These are phyloP conservation scores for Cochlearia excelsa DNA, from an alignment of 345 rosid genomes.

Conservation along the genomic window DNA sequence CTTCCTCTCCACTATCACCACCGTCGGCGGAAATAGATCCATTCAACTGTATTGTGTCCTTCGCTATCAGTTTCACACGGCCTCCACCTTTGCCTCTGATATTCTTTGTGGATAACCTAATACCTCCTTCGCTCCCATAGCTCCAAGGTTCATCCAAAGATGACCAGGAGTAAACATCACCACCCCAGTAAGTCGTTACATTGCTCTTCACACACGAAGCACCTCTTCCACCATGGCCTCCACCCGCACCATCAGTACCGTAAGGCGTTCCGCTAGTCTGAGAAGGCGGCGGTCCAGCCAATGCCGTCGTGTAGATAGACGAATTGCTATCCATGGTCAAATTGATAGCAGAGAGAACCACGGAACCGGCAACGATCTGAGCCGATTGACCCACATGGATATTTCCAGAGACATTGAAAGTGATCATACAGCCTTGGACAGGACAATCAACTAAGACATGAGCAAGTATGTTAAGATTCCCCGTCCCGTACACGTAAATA, in stretches of 20 bases:
- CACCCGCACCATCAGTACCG: slow-evolving; percentile 88
- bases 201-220: slow-evolving; percentile 76
- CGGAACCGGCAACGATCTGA: slow-evolving; percentile 63
- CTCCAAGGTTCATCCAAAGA: slow-evolving; percentile 84
- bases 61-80: slow-evolving; percentile 57
- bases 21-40: slow-evolving; percentile 81
- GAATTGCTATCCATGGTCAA: slow-evolving; percentile 58
- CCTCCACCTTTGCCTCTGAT: slow-evolving; percentile 94
- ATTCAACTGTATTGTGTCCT: slow-evolving; percentile 65
- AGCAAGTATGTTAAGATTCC: slow-evolving; percentile 72
- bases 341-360: slow-evolving; percentile 58
- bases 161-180: slow-evolving; percentile 94
- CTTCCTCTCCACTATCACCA: slow-evolving; percentile 68
- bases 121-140: slow-evolving; percentile 89
- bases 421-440: slow-evolving; percentile 60
- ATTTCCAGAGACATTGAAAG: slow-evolving; percentile 70
- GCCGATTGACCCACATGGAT: slow-evolving; percentile 70
- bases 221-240: slow-evolving; percentile 98
- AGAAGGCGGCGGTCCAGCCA: slow-evolving; percentile 87
- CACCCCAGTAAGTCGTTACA: slow-evolving; percentile 75
- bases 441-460: slow-evolving; percentile 67
- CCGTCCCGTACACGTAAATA: slow-evolving; percentile 58
- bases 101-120: slow-evolving; percentile 42
- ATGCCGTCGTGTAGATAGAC: slow-evolving; percentile 65
- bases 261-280: slow-evolving; percentile 93